Percentiles rank a stretch among this genome's conserved stretches.
These are phyloP conservation scores for Trichoderma citrinoviride DNA, from an alignment of 2,329 filamentous ascomycete genomes.

Conservation along the genomic window DNA sequence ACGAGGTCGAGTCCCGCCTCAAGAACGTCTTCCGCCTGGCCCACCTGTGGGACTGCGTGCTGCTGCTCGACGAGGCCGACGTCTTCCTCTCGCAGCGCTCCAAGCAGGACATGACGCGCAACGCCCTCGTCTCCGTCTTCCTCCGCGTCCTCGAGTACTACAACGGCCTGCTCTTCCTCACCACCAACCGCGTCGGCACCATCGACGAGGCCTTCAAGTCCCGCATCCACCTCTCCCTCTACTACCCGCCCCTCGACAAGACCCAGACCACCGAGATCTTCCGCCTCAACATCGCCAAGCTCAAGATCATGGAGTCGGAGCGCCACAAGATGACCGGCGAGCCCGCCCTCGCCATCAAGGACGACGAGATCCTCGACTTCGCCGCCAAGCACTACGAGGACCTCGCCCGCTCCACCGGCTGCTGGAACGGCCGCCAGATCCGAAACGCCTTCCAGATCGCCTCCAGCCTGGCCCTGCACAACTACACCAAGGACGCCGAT, in stretches of 20 bases:
- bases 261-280: conserved; percentile 42
- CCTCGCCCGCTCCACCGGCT: conserved; percentile 29
- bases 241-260: conserved; percentile 42
- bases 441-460: conserved; percentile 40
- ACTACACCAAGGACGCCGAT: conserved; percentile 33
- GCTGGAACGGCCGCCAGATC: conserved; percentile 41
- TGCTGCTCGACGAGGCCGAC: conserved; percentile 40
- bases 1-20: conserved; percentile 41
- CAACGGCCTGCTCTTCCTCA: conserved; percentile 47
- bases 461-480: conserved; percentile 39
- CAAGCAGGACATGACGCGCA: conserved; percentile 34
- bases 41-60: conserved; percentile 39
- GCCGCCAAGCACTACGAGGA: conserved; percentile 36
- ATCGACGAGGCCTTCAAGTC: conserved; percentile 52
- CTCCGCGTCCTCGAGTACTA: conserved; percentile 49
- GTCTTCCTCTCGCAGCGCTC: conserved; percentile 36
- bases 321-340: conserved; percentile 38
- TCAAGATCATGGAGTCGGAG: conserved; percentile 38
- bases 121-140: conserved; percentile 44
- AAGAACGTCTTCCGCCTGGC: conserved; percentile 45
- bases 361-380: conserved; percentile 38
- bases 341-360: conserved; percentile 35
- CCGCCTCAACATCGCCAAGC: conserved; percentile 40
- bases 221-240: conserved; percentile 45
- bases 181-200: conserved; percentile 49